These are phyloP conservation scores for Ceratobasidium theobromae DNA, from an alignment of 1,284 basidiomycete genomes.

Conservation along the genomic window DNA sequence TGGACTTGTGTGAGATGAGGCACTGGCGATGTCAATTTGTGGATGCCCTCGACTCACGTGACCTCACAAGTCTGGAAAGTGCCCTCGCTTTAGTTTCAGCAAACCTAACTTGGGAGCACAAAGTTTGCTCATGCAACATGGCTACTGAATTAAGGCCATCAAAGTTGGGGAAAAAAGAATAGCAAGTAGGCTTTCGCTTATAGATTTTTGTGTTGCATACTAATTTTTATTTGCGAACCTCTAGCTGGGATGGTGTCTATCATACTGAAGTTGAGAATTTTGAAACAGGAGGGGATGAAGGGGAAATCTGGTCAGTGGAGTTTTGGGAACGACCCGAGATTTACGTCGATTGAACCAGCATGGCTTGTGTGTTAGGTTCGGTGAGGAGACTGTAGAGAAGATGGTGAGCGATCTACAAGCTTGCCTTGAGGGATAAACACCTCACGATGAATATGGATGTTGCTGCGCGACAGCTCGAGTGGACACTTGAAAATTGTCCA, in stretches of 20 bases:
- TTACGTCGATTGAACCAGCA: neutral
- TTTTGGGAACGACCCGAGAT: neutral
- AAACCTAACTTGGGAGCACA: too few relatives aligned
- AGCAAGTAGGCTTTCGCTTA: constrained; percentile 11
- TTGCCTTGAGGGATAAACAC: too few relatives aligned
- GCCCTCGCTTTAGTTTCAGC: too few relatives aligned
- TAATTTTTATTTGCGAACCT: neutral
- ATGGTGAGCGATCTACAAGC: constrained; percentile 55
- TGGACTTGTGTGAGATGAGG: too few relatives aligned
- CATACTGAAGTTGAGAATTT: constrained; percentile 73
- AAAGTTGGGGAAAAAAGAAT: constrained; percentile 19
- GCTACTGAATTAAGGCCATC: constrained; percentile 13
- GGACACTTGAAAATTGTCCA: constrained; percentile 36
- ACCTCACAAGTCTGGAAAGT: too few relatives aligned
- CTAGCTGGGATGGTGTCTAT: constrained; percentile 73
- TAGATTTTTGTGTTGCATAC: neutral
- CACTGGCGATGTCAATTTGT: too few relatives aligned
- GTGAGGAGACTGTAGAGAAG: constrained; percentile 74
- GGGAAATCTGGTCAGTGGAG: constrained; percentile 73
- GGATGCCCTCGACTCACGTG: too few relatives aligned
- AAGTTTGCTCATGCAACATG: constrained; percentile 16
- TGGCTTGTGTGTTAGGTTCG: constrained; percentile 63
- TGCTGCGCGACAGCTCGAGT: constrained; percentile 34
- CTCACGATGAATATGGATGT: neutral
- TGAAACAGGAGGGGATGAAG: constrained; percentile 76